Base-by-base conservation (phyloP, 2,329 filamentous ascomycete genomes). In the Arthrinium phaeospermum region DNA sequence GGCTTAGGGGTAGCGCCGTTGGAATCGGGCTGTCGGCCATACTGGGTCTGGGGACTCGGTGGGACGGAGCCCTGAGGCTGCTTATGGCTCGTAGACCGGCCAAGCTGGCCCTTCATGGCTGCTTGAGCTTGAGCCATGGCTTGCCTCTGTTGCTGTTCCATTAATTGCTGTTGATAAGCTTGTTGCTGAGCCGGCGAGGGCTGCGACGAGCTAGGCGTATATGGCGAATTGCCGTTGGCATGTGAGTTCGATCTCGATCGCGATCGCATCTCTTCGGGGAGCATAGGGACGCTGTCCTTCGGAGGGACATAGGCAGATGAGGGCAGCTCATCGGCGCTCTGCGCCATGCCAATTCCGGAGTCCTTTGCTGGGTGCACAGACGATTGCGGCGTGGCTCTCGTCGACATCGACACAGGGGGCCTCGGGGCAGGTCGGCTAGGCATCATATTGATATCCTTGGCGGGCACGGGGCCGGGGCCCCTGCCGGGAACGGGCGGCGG, bases 101-200 rank as follows among this genome's bases (percentile, higher is more conserved):
- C 89, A 10, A 97, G 82, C 77, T 94, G 91, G 45, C 90, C 89
- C 44, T 88, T 87, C 85, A 94, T 92, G 74, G 92, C 91, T 76
- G 95, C 92, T 79, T 97, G 93, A 3, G 93, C 92, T 75, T 93
- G 91, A 10, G 91, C 90, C 88, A 96, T 91, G 49, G 94, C 93
- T 78, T 95, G 93, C 78, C 97, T 93, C 80, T 97, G 95, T 80
- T 98, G 94, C 78, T 96, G 94, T 78, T 96, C 92, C 80, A 90
- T 82, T 69, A 91, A 79, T 77, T 91, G 89, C 76, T 91, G 89
- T 76, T 91, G 90, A 76, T 91, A 91, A 7, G 85, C 83, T 27
- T 84, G 81, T 74, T 87, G 86, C 27, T 81, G 78, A 30, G 84
- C 79, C 24, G 81, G 75, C 24, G 82, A 80, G 5, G 82, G 79